These are phyloP conservation scores for Pyrenula massariospora DNA, from an alignment of 495 filamentous ascomycete genomes.

Conservation along the genomic window DNA sequence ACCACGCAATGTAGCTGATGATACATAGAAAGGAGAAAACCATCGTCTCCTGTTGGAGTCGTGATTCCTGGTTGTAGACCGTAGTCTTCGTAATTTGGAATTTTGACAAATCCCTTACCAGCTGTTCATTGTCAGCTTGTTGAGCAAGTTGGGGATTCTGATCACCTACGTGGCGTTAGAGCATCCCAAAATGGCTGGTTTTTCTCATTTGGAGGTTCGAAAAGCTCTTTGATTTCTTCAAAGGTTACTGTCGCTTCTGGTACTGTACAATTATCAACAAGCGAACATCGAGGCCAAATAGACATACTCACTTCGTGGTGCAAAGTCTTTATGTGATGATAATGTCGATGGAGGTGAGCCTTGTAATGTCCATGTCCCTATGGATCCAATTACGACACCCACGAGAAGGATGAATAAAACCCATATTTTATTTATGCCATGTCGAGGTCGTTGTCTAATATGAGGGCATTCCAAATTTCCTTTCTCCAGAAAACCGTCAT, in stretches of 20 bases:
- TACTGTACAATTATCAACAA: neutral
- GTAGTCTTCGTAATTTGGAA: neutral
- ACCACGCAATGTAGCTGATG: neutral
- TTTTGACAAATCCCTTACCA: neutral
- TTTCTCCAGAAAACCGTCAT: neutral
- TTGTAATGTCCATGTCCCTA: neutral
- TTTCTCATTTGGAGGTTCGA: neutral
- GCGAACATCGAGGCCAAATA: no score
- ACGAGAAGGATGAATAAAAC: neutral
- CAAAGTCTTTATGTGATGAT: neutral
- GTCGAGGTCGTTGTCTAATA: neutral
- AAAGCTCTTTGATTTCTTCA: neutral
- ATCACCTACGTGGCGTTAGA: neutral
- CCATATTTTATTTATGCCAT: neutral
- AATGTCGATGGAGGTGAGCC: neutral
- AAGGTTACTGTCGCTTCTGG: neutral
- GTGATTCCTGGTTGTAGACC: neutral
- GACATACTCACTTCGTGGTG: neutral
- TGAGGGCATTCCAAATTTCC: neutral
- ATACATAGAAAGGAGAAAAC: neutral
- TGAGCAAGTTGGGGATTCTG: no score
- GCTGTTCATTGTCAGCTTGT: neutral
- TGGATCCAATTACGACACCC: neutral
- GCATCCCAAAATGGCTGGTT: neutral
- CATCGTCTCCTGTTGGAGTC: neutral